These are phyloP conservation scores for Suillus luteus DNA, from an alignment of 768 basidiomycete genomes.

Conservation along the genomic window DNA sequence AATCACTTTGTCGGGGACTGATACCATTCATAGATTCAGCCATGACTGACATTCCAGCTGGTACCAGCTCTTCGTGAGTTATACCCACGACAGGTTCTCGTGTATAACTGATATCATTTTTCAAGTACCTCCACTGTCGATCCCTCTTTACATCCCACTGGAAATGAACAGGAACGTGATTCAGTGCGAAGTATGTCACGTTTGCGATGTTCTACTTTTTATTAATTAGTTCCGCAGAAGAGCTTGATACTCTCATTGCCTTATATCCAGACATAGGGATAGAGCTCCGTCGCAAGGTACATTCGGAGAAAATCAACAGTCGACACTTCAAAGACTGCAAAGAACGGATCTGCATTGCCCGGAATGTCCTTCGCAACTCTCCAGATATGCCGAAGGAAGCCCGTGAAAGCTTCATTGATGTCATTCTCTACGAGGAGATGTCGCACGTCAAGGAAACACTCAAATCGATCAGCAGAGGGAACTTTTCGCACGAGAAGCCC, in stretches of 20 bases:
- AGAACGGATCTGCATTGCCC: slow-evolving; percentile 17
- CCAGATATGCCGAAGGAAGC: slow-evolving; percentile 5
- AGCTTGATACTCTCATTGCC: slow-evolving; percentile 9
- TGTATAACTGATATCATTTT: background rate
- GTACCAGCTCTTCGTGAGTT: slow-evolving; percentile 2
- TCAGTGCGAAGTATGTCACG: background rate
- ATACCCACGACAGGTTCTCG: background rate
- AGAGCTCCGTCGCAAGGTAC: background rate
- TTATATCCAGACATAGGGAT: slow-evolving; percentile 20
- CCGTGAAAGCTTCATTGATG: slow-evolving; percentile 1
- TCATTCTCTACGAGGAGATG: slow-evolving; percentile 9
- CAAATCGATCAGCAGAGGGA: background rate
- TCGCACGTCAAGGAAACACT: slow-evolving; percentile 4
- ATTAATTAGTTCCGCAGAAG: slow-evolving; percentile 10
- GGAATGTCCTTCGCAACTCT: slow-evolving; percentile 3
- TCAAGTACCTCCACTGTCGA: background rate
- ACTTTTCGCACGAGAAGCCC: background rate
- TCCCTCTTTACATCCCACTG: background rate
- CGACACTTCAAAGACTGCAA: slow-evolving; percentile 17
- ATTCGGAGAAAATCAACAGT: slow-evolving; percentile 12
- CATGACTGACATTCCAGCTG: background rate
- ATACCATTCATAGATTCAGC: slow-evolving; percentile 10
- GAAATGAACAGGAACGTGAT: background rate
- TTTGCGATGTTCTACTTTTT: background rate
- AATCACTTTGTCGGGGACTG: background rate